These are phyloP conservation scores for Clonostachys byssicola DNA, from an alignment of 2,329 filamentous ascomycete genomes.

Conservation along the genomic window DNA sequence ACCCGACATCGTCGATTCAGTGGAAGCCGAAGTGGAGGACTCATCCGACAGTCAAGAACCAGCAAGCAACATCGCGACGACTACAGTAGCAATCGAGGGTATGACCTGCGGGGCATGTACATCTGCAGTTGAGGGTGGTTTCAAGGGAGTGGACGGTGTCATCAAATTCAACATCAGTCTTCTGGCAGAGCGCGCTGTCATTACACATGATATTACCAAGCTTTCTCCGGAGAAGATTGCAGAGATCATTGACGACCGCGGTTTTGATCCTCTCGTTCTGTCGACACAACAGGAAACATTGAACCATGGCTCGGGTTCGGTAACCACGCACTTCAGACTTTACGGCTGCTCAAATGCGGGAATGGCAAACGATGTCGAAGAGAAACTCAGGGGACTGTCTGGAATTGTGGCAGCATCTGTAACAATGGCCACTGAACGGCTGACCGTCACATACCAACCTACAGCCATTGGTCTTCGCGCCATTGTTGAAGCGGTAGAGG, in stretches of 20 bases:
- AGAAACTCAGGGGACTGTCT: slow-evolving; percentile 55
- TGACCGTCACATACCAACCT: slow-evolving; percentile 71
- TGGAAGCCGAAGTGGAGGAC: slow-evolving; percentile 21
- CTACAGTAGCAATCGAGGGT: slow-evolving; percentile 85
- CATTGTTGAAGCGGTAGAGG: slow-evolving; percentile 79
- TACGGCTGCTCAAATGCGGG: slow-evolving; percentile 73
- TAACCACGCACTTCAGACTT: slow-evolving; percentile 72
- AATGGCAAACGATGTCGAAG: slow-evolving; percentile 69
- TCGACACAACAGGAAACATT: slow-evolving; percentile 63
- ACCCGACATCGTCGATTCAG: slow-evolving; percentile 72
- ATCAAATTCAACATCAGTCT: slow-evolving; percentile 92
- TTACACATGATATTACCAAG: slow-evolving; percentile 73
- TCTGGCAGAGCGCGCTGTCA: slow-evolving; percentile 84
- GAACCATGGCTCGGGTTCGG: slow-evolving; percentile 46
- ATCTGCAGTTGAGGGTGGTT: slow-evolving; percentile 80
- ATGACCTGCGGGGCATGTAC: slow-evolving; percentile 99
- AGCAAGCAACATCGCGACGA: slow-evolving; percentile 54
- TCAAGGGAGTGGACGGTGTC: slow-evolving; percentile 72
- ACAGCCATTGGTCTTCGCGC: slow-evolving; percentile 71
- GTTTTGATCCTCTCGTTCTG: slow-evolving; percentile 81
- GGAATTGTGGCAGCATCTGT: slow-evolving; percentile 75
- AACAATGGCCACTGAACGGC: slow-evolving; percentile 67
- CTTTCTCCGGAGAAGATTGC: slow-evolving; percentile 71
- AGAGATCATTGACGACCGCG: slow-evolving; percentile 82
- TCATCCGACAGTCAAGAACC: slow-evolving; percentile 16